A percentile compares a stretch with the other conserved stretches of the same genome.
Evolutionary conservation across 129 eudicot species (phyloP).

Genomic region (Apium graveolens): DNA sequence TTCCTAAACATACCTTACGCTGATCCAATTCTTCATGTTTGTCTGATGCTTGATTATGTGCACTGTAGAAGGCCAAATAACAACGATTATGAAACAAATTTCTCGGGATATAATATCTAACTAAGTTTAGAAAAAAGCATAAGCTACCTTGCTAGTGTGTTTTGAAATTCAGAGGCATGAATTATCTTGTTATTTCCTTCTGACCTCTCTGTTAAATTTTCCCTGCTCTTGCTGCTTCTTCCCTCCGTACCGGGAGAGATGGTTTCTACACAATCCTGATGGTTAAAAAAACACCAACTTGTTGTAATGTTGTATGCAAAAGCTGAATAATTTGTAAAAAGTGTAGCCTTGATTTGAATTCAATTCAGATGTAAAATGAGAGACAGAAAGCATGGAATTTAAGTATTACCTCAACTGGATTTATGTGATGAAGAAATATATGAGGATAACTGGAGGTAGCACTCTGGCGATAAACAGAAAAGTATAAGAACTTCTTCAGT

Average conservation of each 20-base stretch:
- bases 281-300: not conserved
- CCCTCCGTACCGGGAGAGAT: not conserved
- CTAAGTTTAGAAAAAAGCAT: not conserved
- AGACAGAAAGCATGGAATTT: not conserved
- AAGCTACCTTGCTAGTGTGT: not conserved
- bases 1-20: not conserved
- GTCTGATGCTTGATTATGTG: not conserved
- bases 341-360: not conserved
- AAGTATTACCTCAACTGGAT: not conserved
- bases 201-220: not conserved
- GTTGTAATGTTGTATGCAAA: not conserved
- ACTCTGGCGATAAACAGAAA: not conserved
- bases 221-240: not conserved
- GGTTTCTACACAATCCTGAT: not conserved
- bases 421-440: not conserved
- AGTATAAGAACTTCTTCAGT: conserved; percentile 1
- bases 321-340: not conserved
- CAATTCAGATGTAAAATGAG: not conserved
- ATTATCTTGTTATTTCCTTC: not conserved
- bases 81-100: not conserved
- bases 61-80: conserved; percentile 6
- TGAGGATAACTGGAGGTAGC: not conserved
- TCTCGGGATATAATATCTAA: not conserved
- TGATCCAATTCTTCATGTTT: not conserved
- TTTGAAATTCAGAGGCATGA: not conserved